Base-by-base conservation (phyloP, 139 green algal genomes). In the Closterium sp. region DNA sequence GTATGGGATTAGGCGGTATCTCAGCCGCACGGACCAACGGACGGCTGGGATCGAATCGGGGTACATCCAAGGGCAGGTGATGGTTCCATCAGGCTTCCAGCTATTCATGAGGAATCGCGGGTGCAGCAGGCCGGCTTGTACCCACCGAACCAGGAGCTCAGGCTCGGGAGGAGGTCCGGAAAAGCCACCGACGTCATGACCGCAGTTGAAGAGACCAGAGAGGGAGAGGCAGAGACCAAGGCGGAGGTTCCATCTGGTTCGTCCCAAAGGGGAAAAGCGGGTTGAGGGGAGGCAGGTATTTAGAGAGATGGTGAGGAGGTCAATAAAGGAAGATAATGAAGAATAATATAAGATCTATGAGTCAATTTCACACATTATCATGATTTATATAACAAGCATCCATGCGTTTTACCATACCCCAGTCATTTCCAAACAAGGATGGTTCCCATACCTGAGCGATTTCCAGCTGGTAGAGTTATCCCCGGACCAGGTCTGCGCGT, bases 391-490 rank as follows among this genome's bases (percentile, higher is more conserved):
- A 9, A 32, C 84, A 87, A 30, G 7, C 4, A n/a, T 10, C n/a
- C 6, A 5, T n/a, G 9, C 6, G 5, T 5, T 87, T 62, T 62
- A 62, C 42, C 7, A 62, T 62, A 62, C 42, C 42, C 7, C 11
- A 93, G 86, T 7, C 86, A 29, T 22, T 31, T 28, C 86, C 91
- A n/a, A 88, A n/a, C 13, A 19, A 21, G 19, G 21, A 93, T 13
- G 42, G 5, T n/a, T n/a, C 5, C 50, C 17, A 13, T 79, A 79
- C 62, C 62, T 79, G 17, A 93, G 87, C 5, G 91, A 30, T 27
- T 32, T 30, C 87, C 91, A 93, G 27, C 91, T 91, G 24, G 91
- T 93, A 86, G 91, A 88, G 38, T 93, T 93, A 38, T 93, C 91
- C n/a, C 91, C 91, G 13, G 42, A 86, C 91, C 91, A 93, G 21